Conservation (phyloP, 2,329 filamentous ascomycete species). For the Cytospora schulzeri region DNA sequence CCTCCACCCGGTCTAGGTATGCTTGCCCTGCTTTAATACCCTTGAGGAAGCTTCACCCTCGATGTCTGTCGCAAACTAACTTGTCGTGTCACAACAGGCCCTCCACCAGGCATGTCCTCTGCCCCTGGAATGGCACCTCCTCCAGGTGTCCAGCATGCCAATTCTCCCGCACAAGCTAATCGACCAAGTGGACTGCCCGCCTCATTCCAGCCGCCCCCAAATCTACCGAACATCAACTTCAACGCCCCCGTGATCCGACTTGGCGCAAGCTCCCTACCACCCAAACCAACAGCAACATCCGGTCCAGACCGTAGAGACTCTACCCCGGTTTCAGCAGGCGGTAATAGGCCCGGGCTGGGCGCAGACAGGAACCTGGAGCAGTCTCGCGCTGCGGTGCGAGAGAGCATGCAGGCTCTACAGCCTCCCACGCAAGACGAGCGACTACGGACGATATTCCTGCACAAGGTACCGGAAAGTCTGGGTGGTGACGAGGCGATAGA, state of each 20-base stretch:
- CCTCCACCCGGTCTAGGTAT: slow-evolving; percentile 82
- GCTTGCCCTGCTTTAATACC: slow-evolving; percentile 32
- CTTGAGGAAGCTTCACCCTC: neutral
- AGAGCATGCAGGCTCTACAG: slow-evolving; percentile 70
- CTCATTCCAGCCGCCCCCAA: slow-evolving; percentile 85
- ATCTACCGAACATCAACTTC: slow-evolving; percentile 98
- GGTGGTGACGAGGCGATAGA: slow-evolving; percentile 80
- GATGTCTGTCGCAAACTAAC: slow-evolving; percentile 23
- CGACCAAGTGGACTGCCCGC: slow-evolving; percentile 78
- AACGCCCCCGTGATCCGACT: slow-evolving; percentile 94
- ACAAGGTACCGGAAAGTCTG: slow-evolving; percentile 78
- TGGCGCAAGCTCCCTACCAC: slow-evolving; percentile 65
- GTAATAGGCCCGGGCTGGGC: slow-evolving; percentile 51
- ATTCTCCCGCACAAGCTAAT: slow-evolving; percentile 69
- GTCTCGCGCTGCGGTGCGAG: slow-evolving; percentile 66
- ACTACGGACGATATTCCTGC: slow-evolving; percentile 85
- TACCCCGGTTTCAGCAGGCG: slow-evolving; percentile 42
- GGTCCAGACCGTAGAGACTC: slow-evolving; percentile 49
- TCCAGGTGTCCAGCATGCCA: slow-evolving; percentile 76
- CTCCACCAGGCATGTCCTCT: slow-evolving; percentile 78
- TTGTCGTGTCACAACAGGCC: slow-evolving; percentile 50
- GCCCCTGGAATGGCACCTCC: slow-evolving; percentile 79
- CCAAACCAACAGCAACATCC: slow-evolving; percentile 56
- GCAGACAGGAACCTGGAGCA: slow-evolving; percentile 69
- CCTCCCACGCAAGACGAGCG: slow-evolving; percentile 91